Percentiles rank a stretch among this genome's conserved stretches.
Evolutionary conservation across 306 rosid species (phyloP).

Genomic region (Dryas drummondii): DNA sequence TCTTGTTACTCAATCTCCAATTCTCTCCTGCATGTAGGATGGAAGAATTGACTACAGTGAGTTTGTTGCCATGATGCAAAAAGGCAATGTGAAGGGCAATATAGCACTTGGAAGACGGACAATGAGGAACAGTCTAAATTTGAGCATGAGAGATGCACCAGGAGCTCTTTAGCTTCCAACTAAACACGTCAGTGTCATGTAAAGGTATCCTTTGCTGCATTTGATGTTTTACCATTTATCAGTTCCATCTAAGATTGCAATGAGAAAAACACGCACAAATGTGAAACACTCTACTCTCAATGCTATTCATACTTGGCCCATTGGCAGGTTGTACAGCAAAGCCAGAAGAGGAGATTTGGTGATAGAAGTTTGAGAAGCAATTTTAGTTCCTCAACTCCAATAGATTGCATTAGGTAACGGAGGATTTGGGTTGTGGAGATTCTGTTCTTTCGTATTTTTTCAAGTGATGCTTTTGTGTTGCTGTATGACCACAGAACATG

Average conservation of each 20-base stretch:
- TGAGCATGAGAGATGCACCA: constrained; percentile 91
- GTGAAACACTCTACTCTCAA: too few relatives aligned
- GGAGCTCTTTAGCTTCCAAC: constrained; percentile 54
- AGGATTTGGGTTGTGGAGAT: constrained; percentile 28
- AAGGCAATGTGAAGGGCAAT: constrained; percentile 87
- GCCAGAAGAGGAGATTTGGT: constrained; percentile 55
- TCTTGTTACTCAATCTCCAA: constrained; percentile 16
- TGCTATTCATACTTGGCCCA: constrained; percentile 17
- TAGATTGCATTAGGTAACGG: constrained; percentile 19
- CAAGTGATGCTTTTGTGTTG: constrained; percentile 44
- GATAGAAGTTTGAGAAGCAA: constrained; percentile 55
- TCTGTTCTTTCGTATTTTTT: constrained; percentile 19
- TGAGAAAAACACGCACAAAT: too few relatives aligned
- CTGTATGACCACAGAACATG: constrained; percentile 52
- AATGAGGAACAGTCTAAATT: constrained; percentile 84
- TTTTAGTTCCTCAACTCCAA: constrained; percentile 31
- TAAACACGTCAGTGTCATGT: constrained; percentile 30
- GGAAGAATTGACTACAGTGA: constrained; percentile 94
- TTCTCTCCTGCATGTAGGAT: constrained; percentile 50
- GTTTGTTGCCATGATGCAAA: constrained; percentile 96
- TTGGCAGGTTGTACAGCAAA: constrained; percentile 71
- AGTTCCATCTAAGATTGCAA: not conserved
- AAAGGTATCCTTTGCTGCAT: constrained; percentile 42
- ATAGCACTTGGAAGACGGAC: constrained; percentile 88
- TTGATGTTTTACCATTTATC: not conserved